Evolutionary conservation across 2,329 filamentous ascomycete genomes (phyloP).

Genomic region (Sporothrix pallida): DNA sequence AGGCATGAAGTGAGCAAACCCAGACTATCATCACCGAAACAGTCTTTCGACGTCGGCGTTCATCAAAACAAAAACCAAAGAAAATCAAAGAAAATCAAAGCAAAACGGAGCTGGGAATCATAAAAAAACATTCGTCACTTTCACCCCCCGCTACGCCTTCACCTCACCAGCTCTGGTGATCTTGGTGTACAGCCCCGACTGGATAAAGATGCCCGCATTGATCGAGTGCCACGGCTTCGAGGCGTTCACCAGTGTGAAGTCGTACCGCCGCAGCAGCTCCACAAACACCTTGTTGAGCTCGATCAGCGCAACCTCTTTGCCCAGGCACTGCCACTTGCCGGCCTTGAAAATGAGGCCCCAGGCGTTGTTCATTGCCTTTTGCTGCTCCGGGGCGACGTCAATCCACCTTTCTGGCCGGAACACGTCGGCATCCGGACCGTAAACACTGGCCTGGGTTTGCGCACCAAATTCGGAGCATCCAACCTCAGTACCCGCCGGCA

Average conservation of each 20-base stretch:
- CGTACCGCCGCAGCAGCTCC: conserved; percentile 40
- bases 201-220: conserved; percentile 43
- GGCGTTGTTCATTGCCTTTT: conserved; percentile 39
- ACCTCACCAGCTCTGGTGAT: conserved; percentile 38
- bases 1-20: too few species aligned
- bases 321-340: conserved; percentile 50
- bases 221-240: conserved; percentile 40
- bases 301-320: conserved; percentile 51
- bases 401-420: conserved; percentile 57
- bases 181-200: conserved; percentile 42
- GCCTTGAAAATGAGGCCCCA: conserved; percentile 50
- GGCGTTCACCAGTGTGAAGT: conserved; percentile 41
- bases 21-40: neutral
- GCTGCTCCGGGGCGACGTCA: conserved; percentile 40
- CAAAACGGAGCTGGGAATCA: neutral
- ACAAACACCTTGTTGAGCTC: conserved; percentile 49
- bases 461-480: conserved; percentile 52
- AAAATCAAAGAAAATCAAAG: neutral
- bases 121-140: neutral
- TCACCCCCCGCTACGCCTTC: too few species aligned
- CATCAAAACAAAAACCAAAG: neutral
- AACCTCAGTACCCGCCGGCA: conserved; percentile 55
- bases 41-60: neutral
- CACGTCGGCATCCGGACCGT: conserved; percentile 48
- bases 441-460: conserved; percentile 47